phyloP scores from a whole-genome alignment of 106 monocot genomes.

The Allium fistulosum region DNA sequence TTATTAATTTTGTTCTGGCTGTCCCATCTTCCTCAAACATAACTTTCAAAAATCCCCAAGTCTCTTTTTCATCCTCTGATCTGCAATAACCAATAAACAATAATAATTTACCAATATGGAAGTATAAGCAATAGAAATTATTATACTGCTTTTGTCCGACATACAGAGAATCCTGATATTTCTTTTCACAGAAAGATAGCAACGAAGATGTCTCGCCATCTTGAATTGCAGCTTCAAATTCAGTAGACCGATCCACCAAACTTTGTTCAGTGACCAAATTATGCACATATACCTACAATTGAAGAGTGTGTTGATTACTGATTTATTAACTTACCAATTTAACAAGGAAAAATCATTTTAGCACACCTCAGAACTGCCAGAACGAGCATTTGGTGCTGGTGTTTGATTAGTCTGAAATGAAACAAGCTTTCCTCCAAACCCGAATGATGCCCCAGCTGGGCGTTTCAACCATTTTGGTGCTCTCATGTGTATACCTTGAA shows the following conservation, averaged over 20 bases:
- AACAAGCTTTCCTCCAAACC: conserved; percentile 95
- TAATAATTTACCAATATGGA: too few species aligned
- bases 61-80: conserved; percentile 80
- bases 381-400: conserved; percentile 23
- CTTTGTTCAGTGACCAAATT: conserved; percentile 78
- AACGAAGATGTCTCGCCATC: conserved; percentile 68
- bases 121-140: too few species aligned
- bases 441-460: conserved; percentile 78
- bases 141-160: conserved; percentile 1
- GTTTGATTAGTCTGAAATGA: conserved; percentile 49
- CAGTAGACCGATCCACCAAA: conserved; percentile 82
- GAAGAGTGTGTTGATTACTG: conserved; percentile 2
- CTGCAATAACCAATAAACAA: conserved; percentile 26
- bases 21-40: conserved; percentile 99
- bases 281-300: conserved; percentile 75
- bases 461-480: conserved; percentile 99
- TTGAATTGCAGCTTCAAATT: conserved; percentile 79
- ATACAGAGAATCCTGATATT: conserved; percentile 71
- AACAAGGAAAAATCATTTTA: not conserved
- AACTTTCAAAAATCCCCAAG: conserved; percentile 90
- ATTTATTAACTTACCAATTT: not conserved
- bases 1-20: conserved; percentile 74
- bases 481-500: conserved; percentile 17
- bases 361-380: conserved; percentile 57
- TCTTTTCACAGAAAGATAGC: conserved; percentile 72